Conservation (phyloP, 1,139 yeast genomes). For the Sporopachydermia cereana region DNA sequence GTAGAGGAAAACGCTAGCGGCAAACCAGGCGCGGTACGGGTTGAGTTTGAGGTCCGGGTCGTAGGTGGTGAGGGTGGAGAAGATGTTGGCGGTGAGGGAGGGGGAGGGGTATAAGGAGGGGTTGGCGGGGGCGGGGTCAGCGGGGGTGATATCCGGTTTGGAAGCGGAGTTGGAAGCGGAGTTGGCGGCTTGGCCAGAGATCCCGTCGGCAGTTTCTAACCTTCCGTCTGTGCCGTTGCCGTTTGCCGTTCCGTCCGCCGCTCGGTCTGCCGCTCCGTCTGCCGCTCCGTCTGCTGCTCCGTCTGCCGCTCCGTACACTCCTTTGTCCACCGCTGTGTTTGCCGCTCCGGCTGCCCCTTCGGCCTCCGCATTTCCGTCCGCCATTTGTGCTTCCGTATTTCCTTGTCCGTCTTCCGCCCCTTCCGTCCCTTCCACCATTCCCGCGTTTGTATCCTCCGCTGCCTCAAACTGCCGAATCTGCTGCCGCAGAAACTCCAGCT, state of each 20-base stretch:
- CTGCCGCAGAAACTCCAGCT: conserved; percentile 46
- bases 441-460: conserved; percentile 6
- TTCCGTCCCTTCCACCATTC: neutral
- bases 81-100: conserved; percentile 33
- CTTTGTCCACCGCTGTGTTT: neutral
- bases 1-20: conserved; percentile 53
- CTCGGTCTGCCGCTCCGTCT: neutral
- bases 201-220: neutral
- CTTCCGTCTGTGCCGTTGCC: neutral
- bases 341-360: neutral
- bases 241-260: neutral
- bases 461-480: conserved; percentile 40
- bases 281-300: neutral
- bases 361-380: conserved; percentile 3
- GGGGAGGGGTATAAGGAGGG: neutral
- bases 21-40: conserved; percentile 85
- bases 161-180: neutral
- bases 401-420: conserved; percentile 1
- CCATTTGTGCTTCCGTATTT: conserved; percentile 8
- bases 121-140: neutral
- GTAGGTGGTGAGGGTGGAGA: conserved; percentile 62
- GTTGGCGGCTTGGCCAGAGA: neutral
- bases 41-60: conserved; percentile 67
- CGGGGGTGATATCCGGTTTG: neutral
- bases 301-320: neutral